Conservation (phyloP, 2,329 filamentous ascomycete genomes). For the Huntiella abstrusa region DNA sequence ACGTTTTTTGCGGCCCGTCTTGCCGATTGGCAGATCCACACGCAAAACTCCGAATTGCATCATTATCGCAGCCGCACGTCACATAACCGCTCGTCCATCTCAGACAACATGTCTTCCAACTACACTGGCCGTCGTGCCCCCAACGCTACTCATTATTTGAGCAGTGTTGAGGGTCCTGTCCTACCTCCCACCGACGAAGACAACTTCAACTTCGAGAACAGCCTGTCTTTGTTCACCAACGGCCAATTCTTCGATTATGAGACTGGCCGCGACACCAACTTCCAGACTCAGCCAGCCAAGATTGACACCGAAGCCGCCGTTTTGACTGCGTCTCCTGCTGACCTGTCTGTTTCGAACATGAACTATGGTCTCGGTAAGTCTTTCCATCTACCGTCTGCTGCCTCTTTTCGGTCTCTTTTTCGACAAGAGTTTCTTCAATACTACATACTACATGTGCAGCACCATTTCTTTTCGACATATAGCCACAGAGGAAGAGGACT, state of each 20-base stretch:
- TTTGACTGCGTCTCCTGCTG: constrained; percentile 7
- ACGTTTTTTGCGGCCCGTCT: not conserved
- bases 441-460: no score
- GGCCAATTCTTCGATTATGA: constrained; percentile 69
- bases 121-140: constrained; percentile 56
- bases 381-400: not conserved
- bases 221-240: constrained; percentile 65
- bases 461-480: no score
- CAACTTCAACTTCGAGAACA: constrained; percentile 45
- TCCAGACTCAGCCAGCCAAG: constrained; percentile 31
- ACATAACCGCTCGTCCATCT: not conserved
- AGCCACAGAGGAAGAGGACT: no score
- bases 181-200: constrained; percentile 33
- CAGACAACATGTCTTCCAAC: constrained; percentile 37
- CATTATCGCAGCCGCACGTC: not conserved
- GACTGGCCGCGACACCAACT: constrained; percentile 39
- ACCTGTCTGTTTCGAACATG: constrained; percentile 13
- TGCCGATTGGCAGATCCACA: not conserved
- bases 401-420: no score
- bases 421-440: no score
- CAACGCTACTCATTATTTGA: constrained; percentile 80
- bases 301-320: constrained; percentile 19
- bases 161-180: constrained; percentile 62
- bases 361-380: constrained; percentile 14
- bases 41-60: not conserved